Base-by-base conservation (phyloP, 345 rosid genomes). In the Citrus inodora region DNA sequence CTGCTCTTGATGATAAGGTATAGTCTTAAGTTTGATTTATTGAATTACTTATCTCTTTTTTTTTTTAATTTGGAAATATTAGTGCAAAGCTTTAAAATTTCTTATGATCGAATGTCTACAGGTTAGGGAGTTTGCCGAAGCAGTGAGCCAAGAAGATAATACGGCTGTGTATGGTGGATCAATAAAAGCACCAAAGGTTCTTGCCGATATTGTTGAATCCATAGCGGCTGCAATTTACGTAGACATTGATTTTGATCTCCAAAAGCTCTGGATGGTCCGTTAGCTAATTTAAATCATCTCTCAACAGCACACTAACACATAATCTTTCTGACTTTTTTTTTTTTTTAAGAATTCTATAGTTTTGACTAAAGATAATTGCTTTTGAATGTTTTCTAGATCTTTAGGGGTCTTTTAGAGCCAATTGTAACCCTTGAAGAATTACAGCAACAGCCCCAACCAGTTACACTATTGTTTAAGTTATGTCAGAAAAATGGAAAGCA, bases 191-290 rank as follows among this genome's bases (percentile, higher is more conserved):
- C 97, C 98, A 0, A 93, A 94, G 85, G 77, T 93, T 71, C 92
- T 94, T 5, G 97, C 98, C 19, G 95, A 94, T 32, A 79, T 93
- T 14, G 83, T 93, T 4, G 98, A 94, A 76, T 87, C 98, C 56
- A 25, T 94, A 46, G 97, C 91, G 1, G 97, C 92, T 72, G 98
- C 98, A 7, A 65, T 94, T 19, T 94, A 86, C 37, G 40, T 92
- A 6, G 98, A 94, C 67, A 25, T 90, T 46, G 46, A 81, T 40
- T 89, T 86, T 68, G 90, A 93, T 85, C 88, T 93, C 9, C 80
- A 79, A 77, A 84, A 60, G 24, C 79, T 94, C 7, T 94, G 98
- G 98, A 79, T 85, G 95, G 98, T 94, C 40, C 1, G 90, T 83
- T 46, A 48, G 33, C 28, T 46, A 19, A 51, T 70, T 58, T 28